Evolutionary conservation across 495 filamentous ascomycete species (phyloP).

Genomic region (Aspergillus carlsbadensis): DNA sequence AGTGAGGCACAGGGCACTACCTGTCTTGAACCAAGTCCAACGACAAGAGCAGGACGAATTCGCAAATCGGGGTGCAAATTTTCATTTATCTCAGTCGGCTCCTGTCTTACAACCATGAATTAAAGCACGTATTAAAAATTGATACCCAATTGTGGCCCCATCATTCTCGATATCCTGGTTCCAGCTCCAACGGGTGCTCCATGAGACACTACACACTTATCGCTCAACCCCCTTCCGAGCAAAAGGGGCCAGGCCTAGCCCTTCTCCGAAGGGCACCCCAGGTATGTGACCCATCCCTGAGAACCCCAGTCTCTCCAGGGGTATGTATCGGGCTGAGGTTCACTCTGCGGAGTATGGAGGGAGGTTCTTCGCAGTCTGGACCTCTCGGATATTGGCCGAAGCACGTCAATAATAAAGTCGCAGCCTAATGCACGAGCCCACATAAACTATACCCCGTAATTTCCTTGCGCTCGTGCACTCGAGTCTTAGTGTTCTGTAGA

Average conservation of each 20-base stretch:
- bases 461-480: not conserved
- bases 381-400: not conserved
- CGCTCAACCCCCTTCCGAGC: too few relatives aligned
- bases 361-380: not conserved
- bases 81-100: not conserved
- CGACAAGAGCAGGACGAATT: not conserved
- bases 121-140: not conserved
- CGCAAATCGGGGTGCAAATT: not conserved
- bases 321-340: not conserved
- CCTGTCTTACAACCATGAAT: not conserved
- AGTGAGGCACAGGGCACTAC: too few relatives aligned
- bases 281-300: not conserved
- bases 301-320: not conserved
- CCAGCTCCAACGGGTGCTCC: not conserved
- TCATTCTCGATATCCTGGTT: not conserved
- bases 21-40: too few relatives aligned
- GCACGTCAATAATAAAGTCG: not conserved
- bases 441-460: not conserved
- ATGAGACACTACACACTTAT: not conserved
- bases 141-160: constrained; percentile 3
- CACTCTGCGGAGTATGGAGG: too few relatives aligned
- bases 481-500: constrained; percentile 12
- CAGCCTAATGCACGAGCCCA: not conserved
- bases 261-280: not conserved
- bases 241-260: not conserved